phyloP scores from a whole-genome alignment of 1,139 yeast species.

The Candida tropicalis region DNA sequence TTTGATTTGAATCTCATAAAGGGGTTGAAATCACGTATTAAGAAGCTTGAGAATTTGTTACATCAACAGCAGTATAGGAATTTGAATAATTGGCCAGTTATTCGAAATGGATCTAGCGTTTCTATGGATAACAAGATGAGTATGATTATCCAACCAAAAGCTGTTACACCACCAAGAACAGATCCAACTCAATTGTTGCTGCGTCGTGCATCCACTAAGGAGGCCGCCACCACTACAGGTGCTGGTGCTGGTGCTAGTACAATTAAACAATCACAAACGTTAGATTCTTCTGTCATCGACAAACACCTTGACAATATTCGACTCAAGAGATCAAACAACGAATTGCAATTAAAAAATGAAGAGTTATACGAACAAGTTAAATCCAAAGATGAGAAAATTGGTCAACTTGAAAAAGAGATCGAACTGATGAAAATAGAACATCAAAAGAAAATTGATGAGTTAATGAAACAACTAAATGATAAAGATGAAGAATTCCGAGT shows the following conservation, averaged over 20 bases:
- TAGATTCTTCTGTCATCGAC: slow-evolving; percentile 45
- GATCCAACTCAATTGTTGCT: slow-evolving; percentile 29
- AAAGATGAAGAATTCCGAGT: slow-evolving; percentile 15
- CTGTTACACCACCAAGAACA: slow-evolving; percentile 13
- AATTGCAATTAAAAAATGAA: slow-evolving; percentile 17
- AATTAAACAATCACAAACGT: slow-evolving; percentile 20
- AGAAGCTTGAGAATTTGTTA: slow-evolving; percentile 63
- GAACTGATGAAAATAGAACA: slow-evolving; percentile 12
- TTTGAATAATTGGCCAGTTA: slow-evolving; percentile 59
- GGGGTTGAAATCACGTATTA: slow-evolving; percentile 62
- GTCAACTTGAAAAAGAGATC: slow-evolving; percentile 10
- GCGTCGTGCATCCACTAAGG: slow-evolving; percentile 14
- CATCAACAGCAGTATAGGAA: slow-evolving; percentile 68
- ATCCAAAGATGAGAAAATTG: slow-evolving; percentile 12
- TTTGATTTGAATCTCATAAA: slow-evolving; percentile 44
- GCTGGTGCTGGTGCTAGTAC: slow-evolving; percentile 8
- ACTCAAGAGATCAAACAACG: slow-evolving; percentile 33
- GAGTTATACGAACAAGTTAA: slow-evolving; percentile 17
- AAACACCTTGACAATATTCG: slow-evolving; percentile 48
- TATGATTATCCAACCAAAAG: slow-evolving; percentile 21
- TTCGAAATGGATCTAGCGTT: slow-evolving; percentile 17
- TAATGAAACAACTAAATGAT: slow-evolving; percentile 5
- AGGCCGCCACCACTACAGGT: slow-evolving; percentile 9
- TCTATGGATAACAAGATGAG: slow-evolving; percentile 22
- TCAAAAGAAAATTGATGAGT: slow-evolving; percentile 10